Conservation (phyloP, 176 grass and related monocot species). For the Aegilops tauschii region DNA sequence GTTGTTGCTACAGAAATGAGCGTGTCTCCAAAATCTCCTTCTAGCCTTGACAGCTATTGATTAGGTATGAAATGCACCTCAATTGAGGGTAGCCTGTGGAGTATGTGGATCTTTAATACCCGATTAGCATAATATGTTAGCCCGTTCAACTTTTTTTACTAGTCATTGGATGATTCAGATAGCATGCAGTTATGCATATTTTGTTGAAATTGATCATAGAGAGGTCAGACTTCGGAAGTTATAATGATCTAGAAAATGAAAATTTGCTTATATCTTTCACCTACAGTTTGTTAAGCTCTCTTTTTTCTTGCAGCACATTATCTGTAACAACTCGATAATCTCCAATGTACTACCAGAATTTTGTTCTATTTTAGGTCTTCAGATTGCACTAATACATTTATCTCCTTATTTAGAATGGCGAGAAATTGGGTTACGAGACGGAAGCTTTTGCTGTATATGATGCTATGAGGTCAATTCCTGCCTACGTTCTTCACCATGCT, state of each 20-base stretch:
- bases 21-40: not conserved
- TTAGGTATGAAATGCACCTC: not conserved
- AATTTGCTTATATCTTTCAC: not conserved
- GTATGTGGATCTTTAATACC: not conserved
- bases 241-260: constrained; percentile 2
- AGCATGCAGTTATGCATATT: not conserved
- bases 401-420: constrained; percentile 56
- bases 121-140: not conserved
- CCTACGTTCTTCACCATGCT: not conserved
- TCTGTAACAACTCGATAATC: not conserved
- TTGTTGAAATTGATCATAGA: not conserved
- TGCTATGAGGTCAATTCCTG: constrained; percentile 69
- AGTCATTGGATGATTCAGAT: not conserved
- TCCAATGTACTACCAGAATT: not conserved
- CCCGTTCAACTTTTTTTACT: not conserved
- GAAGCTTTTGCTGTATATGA: constrained; percentile 95
- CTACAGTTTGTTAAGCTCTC: not conserved
- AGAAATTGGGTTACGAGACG: constrained; percentile 92
- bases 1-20: not conserved
- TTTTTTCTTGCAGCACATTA: not conserved
- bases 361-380: not conserved
- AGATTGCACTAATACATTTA: constrained; percentile 25
- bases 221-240: not conserved
- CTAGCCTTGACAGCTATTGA: not conserved
- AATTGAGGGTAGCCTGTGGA: constrained; percentile 15